Percentiles rank a stretch among this genome's conserved stretches.
Evolutionary conservation across 148 eudicot genomes (phyloP).

Genomic region (Amaranthus cruentus): DNA sequence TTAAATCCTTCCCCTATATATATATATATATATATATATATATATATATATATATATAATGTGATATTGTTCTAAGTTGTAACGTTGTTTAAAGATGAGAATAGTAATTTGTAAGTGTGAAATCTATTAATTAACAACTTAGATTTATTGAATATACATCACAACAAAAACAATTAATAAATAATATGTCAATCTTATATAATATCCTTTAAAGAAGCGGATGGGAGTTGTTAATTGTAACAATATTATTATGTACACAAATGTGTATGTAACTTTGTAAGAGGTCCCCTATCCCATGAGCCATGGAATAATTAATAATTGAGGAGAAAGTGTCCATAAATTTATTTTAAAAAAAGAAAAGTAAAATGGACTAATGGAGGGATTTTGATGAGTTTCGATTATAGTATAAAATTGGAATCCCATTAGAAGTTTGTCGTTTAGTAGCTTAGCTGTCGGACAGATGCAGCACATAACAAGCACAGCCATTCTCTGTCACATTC

Average conservation of each 20-base stretch:
- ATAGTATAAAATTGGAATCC: neutral
- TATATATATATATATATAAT: too few species aligned
- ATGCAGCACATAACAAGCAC: constrained; percentile 24
- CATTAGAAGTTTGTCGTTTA: constrained; percentile 16
- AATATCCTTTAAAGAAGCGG: too few species aligned
- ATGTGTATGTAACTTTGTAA: constrained; percentile 16
- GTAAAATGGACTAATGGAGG: neutral
- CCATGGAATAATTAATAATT: constrained; percentile 11
- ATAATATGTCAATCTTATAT: too few species aligned
- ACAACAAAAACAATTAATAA: too few species aligned
- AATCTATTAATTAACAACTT: too few species aligned
- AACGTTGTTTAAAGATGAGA: too few species aligned
- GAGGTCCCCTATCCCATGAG: constrained; percentile 13
- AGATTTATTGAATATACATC: too few species aligned
- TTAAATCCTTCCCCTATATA: too few species aligned
- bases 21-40: too few species aligned
- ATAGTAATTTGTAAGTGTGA: too few species aligned
- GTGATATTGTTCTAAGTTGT: too few species aligned
- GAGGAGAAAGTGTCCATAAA: constrained; percentile 9
- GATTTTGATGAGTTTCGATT: constrained; percentile 9
- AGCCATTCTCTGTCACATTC: constrained; percentile 9
- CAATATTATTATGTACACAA: neutral
- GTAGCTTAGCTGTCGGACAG: constrained; percentile 19
- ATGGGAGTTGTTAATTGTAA: constrained; percentile 21
- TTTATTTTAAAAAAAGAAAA: neutral